Evolutionary conservation across 208 protist genomes (phyloP), one percentile per base, ranked within the genome.

Genomic region (Endotrypanum monterogeii): DNA sequence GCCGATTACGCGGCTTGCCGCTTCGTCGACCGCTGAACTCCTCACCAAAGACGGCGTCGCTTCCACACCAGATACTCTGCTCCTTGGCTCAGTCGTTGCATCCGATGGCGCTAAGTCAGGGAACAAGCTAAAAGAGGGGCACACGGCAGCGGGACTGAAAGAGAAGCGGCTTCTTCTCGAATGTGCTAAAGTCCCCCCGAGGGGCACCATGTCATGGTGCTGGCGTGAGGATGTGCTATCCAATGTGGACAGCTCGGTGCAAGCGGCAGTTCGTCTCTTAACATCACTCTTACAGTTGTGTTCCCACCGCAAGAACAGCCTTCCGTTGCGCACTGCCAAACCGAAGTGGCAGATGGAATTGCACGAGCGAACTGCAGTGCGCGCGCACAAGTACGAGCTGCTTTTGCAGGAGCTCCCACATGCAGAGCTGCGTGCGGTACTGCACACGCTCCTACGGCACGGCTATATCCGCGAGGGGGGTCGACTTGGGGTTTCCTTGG

Each of bases 371-470:
- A 79, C 76, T n/a, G 82, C 83, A n/a, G 84, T 93, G 44, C 90
- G 90, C 12, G 80, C 86, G 7, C 90, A 94, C 74, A 92, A 94
- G 76, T 94, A 90, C 66, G 80, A 94, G 79, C 74, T 94, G 32
- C 81, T 94, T 28, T 78, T 86, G 20, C 61, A 72, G 37, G 87
- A 95, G 82, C 58, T 95, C 18, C 90, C 90, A 20, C 90, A 95
- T 62, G 48, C 62, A 2, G 57, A 77, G 44, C 65, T 95, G n/a
- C 71, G 76, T 14, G 77, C 73, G 16, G 69, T 83, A 55, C 63
- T 95, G 28, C 60, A 77, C 18, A 67, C 68, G 46, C 77, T 95
- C 35, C 85, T 95, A 4, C 32, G 74, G 11, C 67, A 79, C 48
- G 89, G 89, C 32, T 91, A 89, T 73, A 62, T 89, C 32, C 65